Evolutionary conservation across 306 rosid species (phyloP), one percentile per base, ranked within the genome.

Genomic region (Carpinus fangiana): DNA sequence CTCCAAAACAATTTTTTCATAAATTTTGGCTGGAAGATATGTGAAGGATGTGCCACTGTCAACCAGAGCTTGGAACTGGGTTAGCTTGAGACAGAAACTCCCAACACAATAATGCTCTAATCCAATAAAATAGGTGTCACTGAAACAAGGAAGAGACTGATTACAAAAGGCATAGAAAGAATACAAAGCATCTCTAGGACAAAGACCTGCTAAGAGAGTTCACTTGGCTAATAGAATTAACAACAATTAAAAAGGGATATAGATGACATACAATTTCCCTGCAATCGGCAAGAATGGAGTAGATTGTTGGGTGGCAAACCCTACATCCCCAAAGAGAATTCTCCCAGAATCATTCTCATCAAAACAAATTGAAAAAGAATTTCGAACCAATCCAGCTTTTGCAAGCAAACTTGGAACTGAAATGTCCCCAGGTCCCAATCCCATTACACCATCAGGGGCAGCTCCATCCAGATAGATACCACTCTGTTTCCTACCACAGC

Each of bases 391-490:
- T 72, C 93, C 89, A 12, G 84, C 91, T 75, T 87, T 79, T 73
- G 93, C 93, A 65, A 91, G 82, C 61, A 89, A 81, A 66, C 88
- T 89, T 21, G 90, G 96, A 75, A 91, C 89, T 2, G 93, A 89
- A 77, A 89, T 82, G 73, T 84, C 78, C 41, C 90, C 91, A 26
- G 86, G 86, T 78, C 96, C 96, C 76, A 91, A 76, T 78, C 96
- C 96, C 88, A 91, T 76, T 16, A 91, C 76, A 66, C 96, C 91
- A 79, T 89, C 90, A 60, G 93, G 96, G 34, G 89, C 91, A 77
- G 82, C 96, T 62, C 93, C 96, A 5, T 74, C 57, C 81, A 91
- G 82, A 86, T 82, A 91, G 26, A 20, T 72, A 59, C 96, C 96
- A 81, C 76, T 86, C 77, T 91, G 91, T 50, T 73, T 86, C 81